Evolutionary conservation across 2,329 filamentous ascomycete species (phyloP).

Genomic region (Microdochium nivale): DNA sequence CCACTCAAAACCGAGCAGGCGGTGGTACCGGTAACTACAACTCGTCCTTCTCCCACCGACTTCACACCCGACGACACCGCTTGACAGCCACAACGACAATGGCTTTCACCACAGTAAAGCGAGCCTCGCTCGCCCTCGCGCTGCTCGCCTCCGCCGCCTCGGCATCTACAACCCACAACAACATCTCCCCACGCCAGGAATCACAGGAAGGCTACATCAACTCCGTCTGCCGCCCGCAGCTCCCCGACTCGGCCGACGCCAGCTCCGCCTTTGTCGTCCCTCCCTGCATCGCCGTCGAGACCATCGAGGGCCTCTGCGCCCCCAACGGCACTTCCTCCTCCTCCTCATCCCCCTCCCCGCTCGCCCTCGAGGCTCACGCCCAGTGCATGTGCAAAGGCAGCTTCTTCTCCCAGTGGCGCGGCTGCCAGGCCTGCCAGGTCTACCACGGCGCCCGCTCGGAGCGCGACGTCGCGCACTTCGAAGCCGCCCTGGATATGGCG

Average conservation of each 20-base stretch:
- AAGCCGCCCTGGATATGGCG: slow-evolving; percentile 23
- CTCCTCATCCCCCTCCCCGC: no score
- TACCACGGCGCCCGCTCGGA: slow-evolving; percentile 29
- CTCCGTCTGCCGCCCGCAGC: slow-evolving; percentile 4
- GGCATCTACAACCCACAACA: neutral
- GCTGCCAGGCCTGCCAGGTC: slow-evolving; percentile 30
- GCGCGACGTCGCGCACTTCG: slow-evolving; percentile 23
- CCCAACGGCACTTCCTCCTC: slow-evolving; percentile 22
- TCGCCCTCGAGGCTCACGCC: slow-evolving; percentile 18
- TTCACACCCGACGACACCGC: no score
- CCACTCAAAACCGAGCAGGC: no score
- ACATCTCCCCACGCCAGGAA: neutral
- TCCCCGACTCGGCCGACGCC: neutral
- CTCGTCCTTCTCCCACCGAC: no score
- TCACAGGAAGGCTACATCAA: slow-evolving; percentile 2
- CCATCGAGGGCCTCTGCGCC: slow-evolving; percentile 19
- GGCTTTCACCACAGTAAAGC: neutral
- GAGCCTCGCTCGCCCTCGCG: neutral
- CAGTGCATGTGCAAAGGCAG: slow-evolving; percentile 33
- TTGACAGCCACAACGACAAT: neutral
- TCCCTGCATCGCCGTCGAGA: slow-evolving; percentile 19
- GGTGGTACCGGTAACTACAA: no score
- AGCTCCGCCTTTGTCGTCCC: slow-evolving; percentile 5
- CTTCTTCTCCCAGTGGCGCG: slow-evolving; percentile 33
- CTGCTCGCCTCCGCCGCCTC: neutral